Conservation (phyloP, 225 moss, liverwort and hornwort genomes). For the Physcomitrellopsis africana region DNA sequence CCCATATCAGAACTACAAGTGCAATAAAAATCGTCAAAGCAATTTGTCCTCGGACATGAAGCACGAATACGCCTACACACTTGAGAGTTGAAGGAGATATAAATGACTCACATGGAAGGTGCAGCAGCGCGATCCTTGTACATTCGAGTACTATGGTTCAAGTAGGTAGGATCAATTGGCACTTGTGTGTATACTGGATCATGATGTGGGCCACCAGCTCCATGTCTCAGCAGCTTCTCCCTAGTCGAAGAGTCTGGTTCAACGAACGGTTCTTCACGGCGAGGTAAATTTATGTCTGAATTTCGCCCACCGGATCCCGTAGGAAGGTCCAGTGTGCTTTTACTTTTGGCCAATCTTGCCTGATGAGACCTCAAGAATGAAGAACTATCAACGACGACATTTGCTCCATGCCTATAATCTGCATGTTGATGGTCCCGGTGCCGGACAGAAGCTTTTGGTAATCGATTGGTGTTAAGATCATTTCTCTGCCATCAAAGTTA, state of each 20-base stretch:
- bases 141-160: constrained; percentile 30
- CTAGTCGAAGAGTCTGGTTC: constrained; percentile 38
- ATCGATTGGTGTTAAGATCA: constrained; percentile 30
- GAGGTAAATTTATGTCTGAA: constrained; percentile 33
- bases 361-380: constrained; percentile 29
- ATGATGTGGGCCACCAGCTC: constrained; percentile 28
- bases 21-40: not conserved
- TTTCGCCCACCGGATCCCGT: constrained; percentile 27
- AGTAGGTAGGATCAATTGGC: constrained; percentile 26
- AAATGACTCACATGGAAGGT: constrained; percentile 35
- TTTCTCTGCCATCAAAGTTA: constrained; percentile 36
- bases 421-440: constrained; percentile 17
- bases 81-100: not conserved
- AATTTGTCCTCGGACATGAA: not conserved
- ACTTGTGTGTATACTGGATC: constrained; percentile 33
- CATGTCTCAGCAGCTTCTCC: constrained; percentile 28
- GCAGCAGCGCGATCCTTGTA: constrained; percentile 34
- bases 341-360: constrained; percentile 43
- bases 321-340: constrained; percentile 45
- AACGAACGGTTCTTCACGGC: constrained; percentile 33
- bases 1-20: constrained; percentile 10
- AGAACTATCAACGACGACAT: constrained; percentile 32
- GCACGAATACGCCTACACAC: not conserved
- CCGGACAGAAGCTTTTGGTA: constrained; percentile 18
- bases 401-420: constrained; percentile 32